Percentiles rank a stretch among this genome's conserved stretches.
Conservation (phyloP, 768 basidiomycete genomes). For the Amanita molliuscula region DNA sequence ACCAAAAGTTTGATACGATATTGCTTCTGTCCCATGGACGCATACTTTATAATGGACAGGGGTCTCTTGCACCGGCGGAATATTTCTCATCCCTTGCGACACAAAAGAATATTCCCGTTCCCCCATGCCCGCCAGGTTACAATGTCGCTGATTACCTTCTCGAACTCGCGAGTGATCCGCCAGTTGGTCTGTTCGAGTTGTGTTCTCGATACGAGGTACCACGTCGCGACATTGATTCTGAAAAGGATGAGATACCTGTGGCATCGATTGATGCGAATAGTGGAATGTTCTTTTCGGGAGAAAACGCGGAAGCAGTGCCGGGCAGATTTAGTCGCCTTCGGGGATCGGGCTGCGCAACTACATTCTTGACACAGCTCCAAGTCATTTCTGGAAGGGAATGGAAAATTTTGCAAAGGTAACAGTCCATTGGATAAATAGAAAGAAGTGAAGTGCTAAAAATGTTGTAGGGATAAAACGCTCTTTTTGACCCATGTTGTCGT, state of each 20-base stretch:
- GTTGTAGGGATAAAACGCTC: constrained; percentile 65
- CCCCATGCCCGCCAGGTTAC: constrained; percentile 65
- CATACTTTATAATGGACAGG: constrained; percentile 71
- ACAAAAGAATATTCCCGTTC: constrained; percentile 18
- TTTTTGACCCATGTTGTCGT: constrained; percentile 72
- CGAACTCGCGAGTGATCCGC: constrained; percentile 71
- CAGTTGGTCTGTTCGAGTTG: constrained; percentile 34
- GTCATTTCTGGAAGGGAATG: constrained; percentile 77
- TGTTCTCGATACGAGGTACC: not conserved
- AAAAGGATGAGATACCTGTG: constrained; percentile 7
- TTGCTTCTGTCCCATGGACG: constrained; percentile 70
- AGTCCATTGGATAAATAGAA: not conserved
- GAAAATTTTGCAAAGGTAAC: constrained; percentile 65
- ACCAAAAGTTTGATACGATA: constrained; percentile 77
- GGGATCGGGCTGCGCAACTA: constrained; percentile 45
- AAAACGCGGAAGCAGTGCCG: not conserved
- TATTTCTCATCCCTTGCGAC: constrained; percentile 46
- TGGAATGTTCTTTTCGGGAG: not conserved
- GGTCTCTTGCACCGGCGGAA: constrained; percentile 56
- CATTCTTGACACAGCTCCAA: constrained; percentile 85
- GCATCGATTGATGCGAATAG: not conserved
- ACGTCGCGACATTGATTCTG: not conserved
- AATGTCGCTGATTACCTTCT: constrained; percentile 91
- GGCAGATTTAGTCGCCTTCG: not conserved
- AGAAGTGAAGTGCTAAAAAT: not conserved